These are phyloP conservation scores for Selaginella moellendorffii DNA, from an alignment of 75 land plant species.

Conservation along the genomic window DNA sequence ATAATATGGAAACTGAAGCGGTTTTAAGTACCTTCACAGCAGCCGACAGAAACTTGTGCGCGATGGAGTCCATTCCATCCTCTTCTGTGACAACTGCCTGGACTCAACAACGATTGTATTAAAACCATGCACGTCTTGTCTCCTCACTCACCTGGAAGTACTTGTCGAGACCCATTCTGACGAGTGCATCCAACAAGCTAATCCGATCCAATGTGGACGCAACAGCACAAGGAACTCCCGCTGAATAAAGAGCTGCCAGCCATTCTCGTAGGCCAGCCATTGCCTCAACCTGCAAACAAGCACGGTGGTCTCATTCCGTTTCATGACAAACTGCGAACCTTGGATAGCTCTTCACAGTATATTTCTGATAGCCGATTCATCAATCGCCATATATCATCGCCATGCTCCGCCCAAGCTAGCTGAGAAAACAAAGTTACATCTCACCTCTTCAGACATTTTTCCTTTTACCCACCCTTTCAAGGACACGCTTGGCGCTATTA, in stretches of 20 bases:
- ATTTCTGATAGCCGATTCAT: conserved; percentile 36
- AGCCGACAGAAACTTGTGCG: conserved; percentile 96
- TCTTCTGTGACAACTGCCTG: conserved; percentile 87
- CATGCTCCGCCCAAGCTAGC: conserved; percentile 19
- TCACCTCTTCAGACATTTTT: too few relatives aligned
- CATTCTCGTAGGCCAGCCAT: conserved; percentile 74
- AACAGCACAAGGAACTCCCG: conserved; percentile 90
- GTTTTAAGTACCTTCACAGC: conserved; percentile 58
- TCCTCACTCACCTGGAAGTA: conserved; percentile 48
- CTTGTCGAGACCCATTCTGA: conserved; percentile 59
- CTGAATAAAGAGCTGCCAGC: conserved; percentile 74
- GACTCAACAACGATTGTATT: conserved; percentile 1
- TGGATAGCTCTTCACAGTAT: conserved; percentile 35
- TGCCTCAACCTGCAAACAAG: conserved; percentile 30
- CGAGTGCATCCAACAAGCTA: conserved; percentile 47
- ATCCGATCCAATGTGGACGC: conserved; percentile 67
- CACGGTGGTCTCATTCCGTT: not conserved
- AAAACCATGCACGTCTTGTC: not conserved
- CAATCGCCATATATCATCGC: conserved; percentile 31
- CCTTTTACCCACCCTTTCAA: conserved; percentile 30
- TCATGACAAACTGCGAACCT: conserved; percentile 14
- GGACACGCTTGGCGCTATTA: conserved; percentile 43
- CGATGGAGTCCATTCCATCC: conserved; percentile 98
- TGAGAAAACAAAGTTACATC: too few relatives aligned
- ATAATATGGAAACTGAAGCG: not conserved